Evolutionary conservation across 176 grass and related monocot genomes (phyloP), one percentile per base, ranked within the genome.

Genomic region (Eleusine coracana): DNA sequence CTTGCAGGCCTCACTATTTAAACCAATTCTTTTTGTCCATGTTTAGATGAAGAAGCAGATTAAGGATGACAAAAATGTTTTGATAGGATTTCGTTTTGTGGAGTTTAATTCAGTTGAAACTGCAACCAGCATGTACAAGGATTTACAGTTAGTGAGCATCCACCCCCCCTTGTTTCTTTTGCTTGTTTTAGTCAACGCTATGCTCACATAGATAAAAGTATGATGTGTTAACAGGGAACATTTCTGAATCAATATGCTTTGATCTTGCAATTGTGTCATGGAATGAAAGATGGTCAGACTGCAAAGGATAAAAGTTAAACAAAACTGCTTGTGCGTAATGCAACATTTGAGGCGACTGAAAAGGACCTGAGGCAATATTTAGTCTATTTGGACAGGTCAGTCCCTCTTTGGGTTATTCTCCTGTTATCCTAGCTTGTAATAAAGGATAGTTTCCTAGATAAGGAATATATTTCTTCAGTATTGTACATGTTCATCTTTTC

Each of bases 61-160:
- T 76, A 98, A 95, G 71, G 90, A 95, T 68, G 96, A 89, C 41
- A 98, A 95, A 87, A 88, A 85, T 87, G 91, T 98, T 76, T 98
- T 93, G 0, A 98, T 95, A 89, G 96, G 96, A 86, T 98, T 93
- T 87, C 93, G 96, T 52, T 98, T 98, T 9, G 79, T 95, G 52
- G 96, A 98, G 85, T 95, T 98, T 83, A 93, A 98, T 67, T 98
- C 93, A 3, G 73, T 98, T 60, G 96, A 98, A 88, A 98, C 89
- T 45, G 93, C 93, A 75, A 92, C 89, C 5, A 83, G 45, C 56
- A 89, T 93, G 69, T 98, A 90, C 92, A 98, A 95, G 56, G 96
- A 95, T 86, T 82, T 95, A 60, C 96, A 93, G 91, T 92, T 95
- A 88, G 46, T 42, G 25, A 37, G 4, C 59, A 9, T 28, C 64